A percentile compares a stretch with the other conserved stretches of the same genome.
phyloP scores from a whole-genome alignment of 2,329 filamentous ascomycete species.

The Colletotrichum siamense region DNA sequence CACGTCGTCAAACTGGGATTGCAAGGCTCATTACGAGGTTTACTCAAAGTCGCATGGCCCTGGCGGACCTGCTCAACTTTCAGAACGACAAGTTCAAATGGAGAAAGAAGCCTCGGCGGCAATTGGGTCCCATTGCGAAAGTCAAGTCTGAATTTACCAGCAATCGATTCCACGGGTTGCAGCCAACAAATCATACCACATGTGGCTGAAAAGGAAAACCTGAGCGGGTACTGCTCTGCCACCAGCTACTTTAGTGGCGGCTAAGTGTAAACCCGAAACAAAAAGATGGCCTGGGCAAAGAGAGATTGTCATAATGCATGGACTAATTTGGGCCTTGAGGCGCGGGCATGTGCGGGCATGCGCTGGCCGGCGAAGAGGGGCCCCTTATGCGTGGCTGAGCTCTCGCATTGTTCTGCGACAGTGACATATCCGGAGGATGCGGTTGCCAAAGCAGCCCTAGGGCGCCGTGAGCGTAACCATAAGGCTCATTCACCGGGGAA shows the following conservation, averaged over 20 bases:
- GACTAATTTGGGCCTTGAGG: neutral
- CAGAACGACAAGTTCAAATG: neutral
- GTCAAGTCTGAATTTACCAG: fast-evolving
- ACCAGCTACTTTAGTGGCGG: neutral
- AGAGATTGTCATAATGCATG: neutral
- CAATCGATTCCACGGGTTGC: fast-evolving
- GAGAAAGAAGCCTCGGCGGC: fast-evolving
- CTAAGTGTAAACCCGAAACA: neutral
- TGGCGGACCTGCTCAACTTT: neutral
- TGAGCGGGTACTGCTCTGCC: neutral
- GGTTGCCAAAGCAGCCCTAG: neutral
- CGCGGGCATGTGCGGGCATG: neutral
- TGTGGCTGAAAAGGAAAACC: neutral
- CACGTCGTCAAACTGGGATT: neutral
- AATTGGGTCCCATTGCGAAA: fast-evolving
- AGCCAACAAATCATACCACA: neutral
- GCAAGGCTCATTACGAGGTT: neutral
- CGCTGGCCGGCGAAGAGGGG: neutral
- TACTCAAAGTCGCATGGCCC: neutral
- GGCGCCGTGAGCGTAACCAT: neutral
- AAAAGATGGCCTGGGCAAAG: neutral
- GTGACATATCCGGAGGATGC: neutral
- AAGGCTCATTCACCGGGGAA: fast-evolving
- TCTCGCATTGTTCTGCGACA: neutral
- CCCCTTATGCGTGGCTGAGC: fast-evolving